These are phyloP conservation scores for Pestalotiopsis sp. DNA, from an alignment of 2,329 filamentous ascomycete species.

Conservation along the genomic window DNA sequence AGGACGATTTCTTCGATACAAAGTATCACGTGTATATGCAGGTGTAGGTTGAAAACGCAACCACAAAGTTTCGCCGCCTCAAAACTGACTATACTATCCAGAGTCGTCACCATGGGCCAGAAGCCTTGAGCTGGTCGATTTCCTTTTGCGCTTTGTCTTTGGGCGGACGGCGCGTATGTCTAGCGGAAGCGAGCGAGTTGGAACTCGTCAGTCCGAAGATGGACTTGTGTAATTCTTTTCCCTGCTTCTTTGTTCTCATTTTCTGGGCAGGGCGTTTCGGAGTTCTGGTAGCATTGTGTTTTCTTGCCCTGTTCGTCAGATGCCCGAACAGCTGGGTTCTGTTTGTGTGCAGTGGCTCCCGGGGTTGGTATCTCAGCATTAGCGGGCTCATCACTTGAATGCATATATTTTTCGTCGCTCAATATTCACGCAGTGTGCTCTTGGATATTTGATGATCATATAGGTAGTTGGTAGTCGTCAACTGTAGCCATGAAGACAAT, in stretches of 20 bases:
- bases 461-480: no score
- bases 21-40: slow-evolving; percentile 13
- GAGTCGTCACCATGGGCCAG: slow-evolving; percentile 13
- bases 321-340: neutral
- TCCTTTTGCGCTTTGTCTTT: neutral
- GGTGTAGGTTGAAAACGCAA: slow-evolving; percentile 7
- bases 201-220: neutral
- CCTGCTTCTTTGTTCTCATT: neutral
- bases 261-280: neutral
- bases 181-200: neutral
- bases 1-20: slow-evolving; percentile 11
- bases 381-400: neutral
- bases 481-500: no score
- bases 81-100: neutral
- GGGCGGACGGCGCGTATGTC: neutral
- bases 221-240: neutral
- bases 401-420: neutral
- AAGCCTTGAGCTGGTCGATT: slow-evolving; percentile 4
- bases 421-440: neutral
- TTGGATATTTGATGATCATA: no score
- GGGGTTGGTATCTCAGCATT: neutral
- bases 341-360: neutral
- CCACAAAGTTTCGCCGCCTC: neutral
- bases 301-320: neutral
- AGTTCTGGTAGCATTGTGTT: neutral